A percentile compares a stretch with the other conserved stretches of the same genome.
Evolutionary conservation across 768 basidiomycete genomes (phyloP).

Genomic region (Lactarius evosmus): DNA sequence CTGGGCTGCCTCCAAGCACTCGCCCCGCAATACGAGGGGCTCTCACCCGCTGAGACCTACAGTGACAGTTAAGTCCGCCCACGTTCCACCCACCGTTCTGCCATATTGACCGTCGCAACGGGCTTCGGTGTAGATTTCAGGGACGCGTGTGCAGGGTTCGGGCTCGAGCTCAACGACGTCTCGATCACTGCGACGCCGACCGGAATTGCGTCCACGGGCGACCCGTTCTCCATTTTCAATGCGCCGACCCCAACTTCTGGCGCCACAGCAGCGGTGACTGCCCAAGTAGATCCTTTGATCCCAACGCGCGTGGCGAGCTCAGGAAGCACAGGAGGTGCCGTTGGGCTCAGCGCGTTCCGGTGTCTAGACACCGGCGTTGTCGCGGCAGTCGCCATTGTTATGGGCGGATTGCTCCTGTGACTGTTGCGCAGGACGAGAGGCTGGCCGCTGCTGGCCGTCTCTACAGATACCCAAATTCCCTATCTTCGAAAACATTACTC

Average conservation of each 20-base stretch:
- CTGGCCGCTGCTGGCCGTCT: not conserved
- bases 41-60: not conserved
- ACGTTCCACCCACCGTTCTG: not conserved
- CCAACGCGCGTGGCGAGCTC: not conserved
- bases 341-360: not conserved
- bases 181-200: conserved; percentile 3
- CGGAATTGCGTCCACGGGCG: not conserved
- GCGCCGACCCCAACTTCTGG: not conserved
- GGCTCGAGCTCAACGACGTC: not conserved
- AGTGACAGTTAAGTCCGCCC: not conserved
- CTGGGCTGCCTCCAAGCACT: conserved; percentile 6
- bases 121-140: not conserved
- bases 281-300: not conserved
- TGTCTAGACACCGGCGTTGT: not conserved
- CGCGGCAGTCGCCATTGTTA: not conserved
- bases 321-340: not conserved
- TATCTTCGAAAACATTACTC: not conserved
- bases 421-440: not conserved
- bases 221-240: conserved; percentile 7
- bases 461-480: not conserved
- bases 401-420: not conserved
- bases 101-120: conserved; percentile 1
- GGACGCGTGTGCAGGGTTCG: not conserved
- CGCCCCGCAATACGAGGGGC: not conserved
- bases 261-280: not conserved